Percentiles rank a stretch among this genome's conserved stretches.
Evolutionary conservation across 2,329 filamentous ascomycete species (phyloP).

Genomic region (Camillea tinctor): DNA sequence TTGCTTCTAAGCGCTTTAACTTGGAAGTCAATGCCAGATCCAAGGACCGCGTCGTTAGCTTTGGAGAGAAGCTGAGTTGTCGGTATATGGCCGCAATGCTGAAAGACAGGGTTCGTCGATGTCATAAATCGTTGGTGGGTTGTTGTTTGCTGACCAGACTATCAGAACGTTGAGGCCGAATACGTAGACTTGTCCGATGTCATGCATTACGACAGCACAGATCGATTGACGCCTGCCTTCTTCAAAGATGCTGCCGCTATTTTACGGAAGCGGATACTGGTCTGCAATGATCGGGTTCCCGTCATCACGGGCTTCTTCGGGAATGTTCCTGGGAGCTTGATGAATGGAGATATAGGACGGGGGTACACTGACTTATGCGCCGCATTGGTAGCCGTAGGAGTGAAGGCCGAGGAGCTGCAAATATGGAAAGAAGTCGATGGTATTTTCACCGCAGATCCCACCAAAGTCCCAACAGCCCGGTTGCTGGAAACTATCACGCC

Average conservation of each 20-base stretch:
- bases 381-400: constrained; percentile 83
- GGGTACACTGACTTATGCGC: constrained; percentile 97
- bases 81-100: constrained; percentile 84
- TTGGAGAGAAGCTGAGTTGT: constrained; percentile 94
- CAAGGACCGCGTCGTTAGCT: constrained; percentile 87
- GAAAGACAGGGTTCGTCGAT: constrained; percentile 60
- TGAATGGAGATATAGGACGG: constrained; percentile 85
- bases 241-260: constrained; percentile 63
- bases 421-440: constrained; percentile 99
- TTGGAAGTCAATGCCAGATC: constrained; percentile 75
- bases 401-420: constrained; percentile 85
- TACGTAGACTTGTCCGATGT: constrained; percentile 88
- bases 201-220: constrained; percentile 63
- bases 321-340: constrained; percentile 82
- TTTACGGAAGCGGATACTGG: constrained; percentile 62
- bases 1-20: constrained; percentile 63
- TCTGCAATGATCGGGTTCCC: constrained; percentile 67
- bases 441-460: constrained; percentile 79
- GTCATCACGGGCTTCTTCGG: constrained; percentile 95
- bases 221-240: constrained; percentile 64
- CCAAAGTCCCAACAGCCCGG: constrained; percentile 88
- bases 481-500: constrained; percentile 88
- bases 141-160: constrained; percentile 26
- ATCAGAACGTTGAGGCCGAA: constrained; percentile 75
- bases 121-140: not conserved